A percentile compares a stretch with the other conserved stretches of the same genome.
Evolutionary conservation across 257 asterid species (phyloP).

Genomic region (Ballota nigra): DNA sequence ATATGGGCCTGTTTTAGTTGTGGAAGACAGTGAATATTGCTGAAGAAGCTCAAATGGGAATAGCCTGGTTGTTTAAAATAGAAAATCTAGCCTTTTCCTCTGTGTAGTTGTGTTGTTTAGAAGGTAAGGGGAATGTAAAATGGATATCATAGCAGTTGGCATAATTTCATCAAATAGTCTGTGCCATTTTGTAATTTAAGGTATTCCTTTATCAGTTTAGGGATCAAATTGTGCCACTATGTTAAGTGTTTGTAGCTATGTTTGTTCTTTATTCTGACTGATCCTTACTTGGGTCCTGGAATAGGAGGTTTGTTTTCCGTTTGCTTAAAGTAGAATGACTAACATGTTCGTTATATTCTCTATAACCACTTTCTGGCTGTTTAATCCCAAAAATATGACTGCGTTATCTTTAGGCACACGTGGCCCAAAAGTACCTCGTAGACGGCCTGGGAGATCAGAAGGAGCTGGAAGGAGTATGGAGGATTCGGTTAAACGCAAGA

Average conservation of each 20-base stretch:
- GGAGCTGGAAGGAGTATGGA: conserved; percentile 95
- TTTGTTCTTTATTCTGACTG: not conserved
- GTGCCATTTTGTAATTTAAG: not conserved
- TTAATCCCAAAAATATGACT: not conserved
- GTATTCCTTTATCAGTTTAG: not conserved
- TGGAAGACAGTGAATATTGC: not conserved
- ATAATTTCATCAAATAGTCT: not conserved
- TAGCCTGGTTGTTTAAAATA: not conserved
- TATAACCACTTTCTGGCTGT: not conserved
- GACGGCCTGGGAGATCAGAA: conserved; percentile 57
- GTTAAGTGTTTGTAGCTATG: not conserved
- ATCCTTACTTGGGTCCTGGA: not conserved
- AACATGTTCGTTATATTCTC: not conserved
- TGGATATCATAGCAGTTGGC: not conserved
- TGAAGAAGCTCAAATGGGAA: not conserved
- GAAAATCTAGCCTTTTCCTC: not conserved
- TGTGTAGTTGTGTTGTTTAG: not conserved
- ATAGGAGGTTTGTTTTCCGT: not conserved
- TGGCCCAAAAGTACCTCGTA: conserved; percentile 52
- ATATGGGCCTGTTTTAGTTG: not conserved
- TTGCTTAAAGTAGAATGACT: not conserved
- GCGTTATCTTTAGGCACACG: conserved; percentile 42
- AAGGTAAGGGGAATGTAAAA: not conserved
- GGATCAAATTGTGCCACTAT: conserved; percentile 4
- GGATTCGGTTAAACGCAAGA: conserved; percentile 89